phyloP scores from a whole-genome alignment of 225 moss, liverwort and hornwort species.

The Takakia lepidozioides region DNA sequence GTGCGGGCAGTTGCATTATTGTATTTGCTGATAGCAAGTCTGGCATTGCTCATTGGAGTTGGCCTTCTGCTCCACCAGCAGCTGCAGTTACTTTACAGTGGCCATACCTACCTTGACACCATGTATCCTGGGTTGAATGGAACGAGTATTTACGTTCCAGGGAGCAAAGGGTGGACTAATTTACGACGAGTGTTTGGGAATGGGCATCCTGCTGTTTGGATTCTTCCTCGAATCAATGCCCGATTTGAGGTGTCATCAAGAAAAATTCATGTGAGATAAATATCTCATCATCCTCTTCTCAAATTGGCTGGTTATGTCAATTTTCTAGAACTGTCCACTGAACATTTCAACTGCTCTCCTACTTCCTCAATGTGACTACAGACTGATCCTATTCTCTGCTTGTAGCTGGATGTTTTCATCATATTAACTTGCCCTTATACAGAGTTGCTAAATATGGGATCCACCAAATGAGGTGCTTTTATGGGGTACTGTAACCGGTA shows the following conservation, averaged over 20 bases:
- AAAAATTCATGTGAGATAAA: constrained; percentile 53
- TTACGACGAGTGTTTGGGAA: constrained; percentile 62
- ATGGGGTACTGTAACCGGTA: no score
- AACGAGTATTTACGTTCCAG: constrained; percentile 8
- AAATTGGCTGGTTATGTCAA: no score
- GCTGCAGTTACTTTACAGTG: constrained; percentile 55
- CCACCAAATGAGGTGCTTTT: no score
- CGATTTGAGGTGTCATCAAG: no score
- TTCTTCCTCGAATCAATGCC: constrained; percentile 35
- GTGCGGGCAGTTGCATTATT: constrained; percentile 48
- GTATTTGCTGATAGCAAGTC: constrained; percentile 45
- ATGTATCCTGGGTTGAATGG: constrained; percentile 20
- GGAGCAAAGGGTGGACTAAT: constrained; percentile 59
- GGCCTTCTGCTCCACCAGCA: constrained; percentile 80
- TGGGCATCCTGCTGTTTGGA: constrained; percentile 54
- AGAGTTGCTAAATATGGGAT: no score
- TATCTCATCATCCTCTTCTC: neutral
- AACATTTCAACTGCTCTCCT: no score
- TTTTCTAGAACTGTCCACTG: no score
- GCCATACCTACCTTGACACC: constrained; percentile 70
- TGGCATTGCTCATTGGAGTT: constrained; percentile 60
- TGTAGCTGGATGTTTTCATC: no score
- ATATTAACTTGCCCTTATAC: no score
- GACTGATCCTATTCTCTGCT: no score
- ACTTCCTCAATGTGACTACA: no score